Evolutionary conservation across 345 rosid species (phyloP), one percentile per base, ranked within the genome.

Genomic region (Raphanus raphanistrum): DNA sequence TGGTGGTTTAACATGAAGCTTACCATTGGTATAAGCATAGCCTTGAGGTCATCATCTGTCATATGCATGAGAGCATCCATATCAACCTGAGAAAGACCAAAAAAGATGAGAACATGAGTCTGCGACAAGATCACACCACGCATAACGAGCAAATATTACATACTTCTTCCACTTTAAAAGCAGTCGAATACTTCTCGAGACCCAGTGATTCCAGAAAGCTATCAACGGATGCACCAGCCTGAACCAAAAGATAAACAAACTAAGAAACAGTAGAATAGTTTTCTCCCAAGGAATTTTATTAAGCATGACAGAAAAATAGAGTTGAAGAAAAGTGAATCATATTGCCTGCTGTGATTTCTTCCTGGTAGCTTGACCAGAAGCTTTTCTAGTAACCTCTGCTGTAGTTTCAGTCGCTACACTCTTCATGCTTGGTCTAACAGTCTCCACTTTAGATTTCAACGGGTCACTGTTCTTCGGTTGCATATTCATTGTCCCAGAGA

Each of bases 81-180:
- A 82, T 95, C 99, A 77, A 95, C 98, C 98, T 95, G 84, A 57
- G 79, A 35, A 84, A 55, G 60, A 68, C 27, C 13, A 6, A 71
- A 70, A 58, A 57, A 8, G 48, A 68, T 25, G 57, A 61, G 58
- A 15, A 70, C 27, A 35, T 68, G 50, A 54, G 59, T 29, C 48
- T 59, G 41, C 63, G 45, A 73, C 63, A 60, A 41, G 55, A 33
- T 61, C 61, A 66, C 54, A 54, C 27, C 36, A 13, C 32, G 25
- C 55, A 38, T 17, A 52, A 52, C 25, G 45, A 54, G 64, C 71
- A 74, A 70, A 66, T 33, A 59, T 33, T 29, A 71, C 84, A 60
- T 85, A 95, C 99, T 81, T 95, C 99, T 85, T 95, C 99, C 38
- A 90, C 99, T 82, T 92, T 97, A 81, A 95, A 95, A 65, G 90